Conservation (phyloP, 345 rosid species). For the Raphanus sativus region DNA sequence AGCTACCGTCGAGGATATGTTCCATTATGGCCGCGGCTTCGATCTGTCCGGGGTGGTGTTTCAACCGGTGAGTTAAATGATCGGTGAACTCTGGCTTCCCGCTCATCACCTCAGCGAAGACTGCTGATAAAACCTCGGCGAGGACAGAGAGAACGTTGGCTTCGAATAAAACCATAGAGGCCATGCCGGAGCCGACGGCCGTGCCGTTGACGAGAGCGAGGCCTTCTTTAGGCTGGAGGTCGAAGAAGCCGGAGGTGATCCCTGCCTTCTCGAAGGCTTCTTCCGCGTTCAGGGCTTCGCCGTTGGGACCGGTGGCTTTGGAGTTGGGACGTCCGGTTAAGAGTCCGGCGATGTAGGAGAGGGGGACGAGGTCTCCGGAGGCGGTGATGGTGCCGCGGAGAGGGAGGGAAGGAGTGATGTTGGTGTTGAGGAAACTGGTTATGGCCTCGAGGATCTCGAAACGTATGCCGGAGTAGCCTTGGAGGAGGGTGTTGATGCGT, state of each 20-base stretch:
- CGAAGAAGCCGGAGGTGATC: constrained; percentile 51
- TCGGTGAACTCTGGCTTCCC: constrained; percentile 82
- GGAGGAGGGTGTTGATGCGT: constrained; percentile 71
- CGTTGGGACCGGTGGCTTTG: constrained; percentile 56
- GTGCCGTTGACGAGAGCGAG: constrained; percentile 77
- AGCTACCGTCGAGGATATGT: constrained; percentile 66
- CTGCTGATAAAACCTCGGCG: constrained; percentile 59
- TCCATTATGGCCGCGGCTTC: constrained; percentile 87
- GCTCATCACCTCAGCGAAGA: constrained; percentile 72
- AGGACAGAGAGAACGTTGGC: constrained; percentile 49
- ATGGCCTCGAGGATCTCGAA: constrained; percentile 75
- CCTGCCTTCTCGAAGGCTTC: constrained; percentile 58
- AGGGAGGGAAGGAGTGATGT: constrained; percentile 73
- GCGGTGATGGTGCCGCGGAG: constrained; percentile 75
- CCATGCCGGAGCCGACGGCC: constrained; percentile 74
- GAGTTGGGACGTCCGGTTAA: constrained; percentile 66
- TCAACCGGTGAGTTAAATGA: constrained; percentile 64
- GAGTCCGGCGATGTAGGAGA: constrained; percentile 66
- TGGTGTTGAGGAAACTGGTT: constrained; percentile 54
- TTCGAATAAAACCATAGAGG: constrained; percentile 67
- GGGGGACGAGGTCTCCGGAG: constrained; percentile 72
- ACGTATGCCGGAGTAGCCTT: constrained; percentile 74
- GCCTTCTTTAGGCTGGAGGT: constrained; percentile 73
- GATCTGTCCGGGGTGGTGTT: constrained; percentile 81
- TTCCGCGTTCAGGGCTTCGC: constrained; percentile 42